phyloP scores from a whole-genome alignment of 805 yeast species.

The Cyberlindnera maclurae region DNA sequence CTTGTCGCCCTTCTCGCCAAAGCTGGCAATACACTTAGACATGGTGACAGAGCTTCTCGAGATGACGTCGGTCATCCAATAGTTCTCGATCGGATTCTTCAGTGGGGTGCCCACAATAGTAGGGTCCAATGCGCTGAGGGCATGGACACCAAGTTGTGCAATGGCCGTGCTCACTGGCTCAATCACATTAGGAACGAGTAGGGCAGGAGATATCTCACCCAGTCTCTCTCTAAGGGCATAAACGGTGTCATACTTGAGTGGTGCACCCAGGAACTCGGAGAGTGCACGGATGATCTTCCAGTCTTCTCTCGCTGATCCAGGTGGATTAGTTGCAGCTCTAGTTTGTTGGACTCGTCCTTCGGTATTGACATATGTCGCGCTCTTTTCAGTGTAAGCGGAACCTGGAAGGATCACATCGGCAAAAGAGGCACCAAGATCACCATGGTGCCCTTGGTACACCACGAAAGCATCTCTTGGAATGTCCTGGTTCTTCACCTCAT shows the following conservation, averaged over 20 bases:
- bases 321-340: slow-evolving; percentile 81
- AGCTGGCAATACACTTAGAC: slow-evolving; percentile 77
- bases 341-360: slow-evolving; percentile 85
- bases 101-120: slow-evolving; percentile 41
- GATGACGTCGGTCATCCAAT: slow-evolving; percentile 82
- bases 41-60: slow-evolving; percentile 84
- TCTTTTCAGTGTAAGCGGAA: slow-evolving; percentile 82
- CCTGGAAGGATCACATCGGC: slow-evolving; percentile 88
- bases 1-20: slow-evolving; percentile 62
- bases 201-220: slow-evolving; percentile 73
- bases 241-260: slow-evolving; percentile 71
- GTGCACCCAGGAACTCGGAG: slow-evolving; percentile 63
- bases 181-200: slow-evolving; percentile 65
- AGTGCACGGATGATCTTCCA: slow-evolving; percentile 84
- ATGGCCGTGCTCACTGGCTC: slow-evolving; percentile 59
- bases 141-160: slow-evolving; percentile 49
- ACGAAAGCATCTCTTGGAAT: slow-evolving; percentile 84
- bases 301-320: slow-evolving; percentile 87
- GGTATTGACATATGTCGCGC: slow-evolving; percentile 79
- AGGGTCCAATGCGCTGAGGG: slow-evolving; percentile 30
- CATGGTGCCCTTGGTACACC: slow-evolving; percentile 87
- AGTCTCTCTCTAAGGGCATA: slow-evolving; percentile 62
- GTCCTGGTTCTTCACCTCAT: slow-evolving; percentile 60
- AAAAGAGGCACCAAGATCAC: slow-evolving; percentile 80
- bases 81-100: slow-evolving; percentile 70